These are phyloP conservation scores for Pythium aristosporum DNA, from an alignment of 352 stramenopile genomes.

Conservation along the genomic window DNA sequence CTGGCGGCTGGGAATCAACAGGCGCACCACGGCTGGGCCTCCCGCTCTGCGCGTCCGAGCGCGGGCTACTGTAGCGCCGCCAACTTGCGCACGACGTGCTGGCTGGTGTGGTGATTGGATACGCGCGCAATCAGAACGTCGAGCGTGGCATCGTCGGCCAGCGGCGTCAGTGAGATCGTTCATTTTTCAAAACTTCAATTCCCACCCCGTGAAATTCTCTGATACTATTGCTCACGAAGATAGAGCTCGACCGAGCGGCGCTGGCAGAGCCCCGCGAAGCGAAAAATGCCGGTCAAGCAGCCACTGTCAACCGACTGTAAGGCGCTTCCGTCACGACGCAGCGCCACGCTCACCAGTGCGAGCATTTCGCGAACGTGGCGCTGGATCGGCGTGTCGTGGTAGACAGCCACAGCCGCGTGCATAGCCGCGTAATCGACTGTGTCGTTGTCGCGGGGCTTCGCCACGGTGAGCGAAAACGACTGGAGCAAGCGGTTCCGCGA, in stretches of 20 bases:
- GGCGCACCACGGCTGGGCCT: too few species aligned
- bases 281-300: neutral
- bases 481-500: neutral
- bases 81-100: too few species aligned
- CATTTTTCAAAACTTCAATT: too few species aligned
- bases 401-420: neutral
- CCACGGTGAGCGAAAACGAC: neutral
- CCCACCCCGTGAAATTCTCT: too few species aligned
- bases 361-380: neutral
- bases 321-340: neutral
- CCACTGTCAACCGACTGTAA: neutral
- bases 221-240: too few species aligned
- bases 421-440: neutral
- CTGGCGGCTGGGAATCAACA: too few species aligned
- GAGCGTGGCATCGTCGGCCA: too few species aligned
- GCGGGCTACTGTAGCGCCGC: too few species aligned
- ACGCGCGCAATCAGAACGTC: too few species aligned
- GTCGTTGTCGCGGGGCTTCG: neutral
- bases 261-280: slow-evolving; percentile 19
- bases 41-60: too few species aligned
- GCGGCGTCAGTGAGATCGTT: too few species aligned
- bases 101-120: too few species aligned
- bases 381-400: neutral
- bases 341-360: neutral
- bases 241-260: slow-evolving; percentile 26